These are phyloP conservation scores for Pezicula carpinea DNA, from an alignment of 2,329 filamentous ascomycete genomes.

Conservation along the genomic window DNA sequence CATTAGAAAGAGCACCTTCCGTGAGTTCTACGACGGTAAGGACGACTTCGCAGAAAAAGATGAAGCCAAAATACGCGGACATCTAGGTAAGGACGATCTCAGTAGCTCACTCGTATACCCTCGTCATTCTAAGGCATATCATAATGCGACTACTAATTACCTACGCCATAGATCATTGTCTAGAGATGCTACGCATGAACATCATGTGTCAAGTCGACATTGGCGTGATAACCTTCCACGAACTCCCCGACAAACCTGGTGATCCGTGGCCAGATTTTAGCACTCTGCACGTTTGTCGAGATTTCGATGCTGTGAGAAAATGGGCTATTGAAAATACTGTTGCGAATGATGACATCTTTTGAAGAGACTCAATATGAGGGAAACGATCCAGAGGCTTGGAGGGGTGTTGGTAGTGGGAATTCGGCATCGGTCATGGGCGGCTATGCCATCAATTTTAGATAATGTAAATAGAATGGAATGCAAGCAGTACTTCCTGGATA, in stretches of 20 bases:
- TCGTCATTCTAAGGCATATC: too few relatives aligned
- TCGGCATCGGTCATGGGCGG: too few relatives aligned
- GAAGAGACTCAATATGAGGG: background rate
- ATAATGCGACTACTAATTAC: too few relatives aligned
- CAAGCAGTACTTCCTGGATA: too few relatives aligned
- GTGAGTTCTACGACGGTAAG: conserved; percentile 37
- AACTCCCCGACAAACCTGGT: conserved; percentile 28
- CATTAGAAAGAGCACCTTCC: conserved; percentile 12
- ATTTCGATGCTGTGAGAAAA: conserved; percentile 43
- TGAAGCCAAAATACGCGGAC: conserved; percentile 2
- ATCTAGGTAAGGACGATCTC: conserved; percentile 14
- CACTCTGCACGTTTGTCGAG: conserved; percentile 45
- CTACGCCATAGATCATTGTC: conserved; percentile 50
- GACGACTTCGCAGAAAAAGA: conserved; percentile 2
- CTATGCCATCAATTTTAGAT: too few relatives aligned
- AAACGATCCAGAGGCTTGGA: background rate
- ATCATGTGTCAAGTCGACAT: conserved; percentile 50
- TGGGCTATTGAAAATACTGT: conserved; percentile 48
- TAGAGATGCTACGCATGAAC: conserved; percentile 44
- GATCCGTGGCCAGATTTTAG: conserved; percentile 37
- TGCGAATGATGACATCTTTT: conserved; percentile 12
- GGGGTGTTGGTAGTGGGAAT: background rate
- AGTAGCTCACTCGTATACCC: too few relatives aligned
- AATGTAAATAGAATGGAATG: too few relatives aligned
- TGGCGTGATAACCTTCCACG: conserved; percentile 46